These are phyloP conservation scores for Globisporangium radiosum DNA, from an alignment of 352 stramenopile genomes.

Conservation along the genomic window DNA sequence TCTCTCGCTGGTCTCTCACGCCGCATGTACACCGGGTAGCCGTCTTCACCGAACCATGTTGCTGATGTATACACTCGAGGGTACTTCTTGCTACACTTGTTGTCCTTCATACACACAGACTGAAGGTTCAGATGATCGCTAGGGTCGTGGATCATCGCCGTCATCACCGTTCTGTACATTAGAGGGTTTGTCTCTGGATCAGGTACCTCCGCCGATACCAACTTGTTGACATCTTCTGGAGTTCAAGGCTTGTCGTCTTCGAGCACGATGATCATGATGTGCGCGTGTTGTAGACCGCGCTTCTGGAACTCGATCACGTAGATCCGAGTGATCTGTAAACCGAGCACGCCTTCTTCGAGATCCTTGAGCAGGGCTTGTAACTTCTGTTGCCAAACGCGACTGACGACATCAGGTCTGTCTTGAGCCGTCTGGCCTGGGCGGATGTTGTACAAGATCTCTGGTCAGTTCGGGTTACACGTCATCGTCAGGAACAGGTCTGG, in stretches of 20 bases:
- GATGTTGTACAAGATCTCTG: background rate
- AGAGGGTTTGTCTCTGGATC: background rate
- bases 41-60: background rate
- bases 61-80: background rate
- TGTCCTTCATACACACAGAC: background rate
- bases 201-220: background rate
- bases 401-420: background rate
- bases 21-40: background rate
- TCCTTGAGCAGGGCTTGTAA: conserved; percentile 18
- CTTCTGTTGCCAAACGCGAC: conserved; percentile 10
- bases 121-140: too few species aligned
- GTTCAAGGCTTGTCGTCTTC: conserved; percentile 16
- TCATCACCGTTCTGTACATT: background rate
- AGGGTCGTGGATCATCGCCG: background rate
- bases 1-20: background rate
- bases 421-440: background rate
- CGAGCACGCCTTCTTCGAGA: conserved; percentile 20
- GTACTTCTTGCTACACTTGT: conserved; percentile 5
- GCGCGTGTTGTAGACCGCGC: conserved; percentile 33
- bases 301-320: conserved; percentile 49
- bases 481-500: background rate
- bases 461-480: background rate
- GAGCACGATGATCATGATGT: conserved; percentile 38
- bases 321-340: conserved; percentile 13
- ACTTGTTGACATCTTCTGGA: background rate